Conservation (phyloP, 1,139 yeast genomes). For the Insectozyma bohioensis region DNA sequence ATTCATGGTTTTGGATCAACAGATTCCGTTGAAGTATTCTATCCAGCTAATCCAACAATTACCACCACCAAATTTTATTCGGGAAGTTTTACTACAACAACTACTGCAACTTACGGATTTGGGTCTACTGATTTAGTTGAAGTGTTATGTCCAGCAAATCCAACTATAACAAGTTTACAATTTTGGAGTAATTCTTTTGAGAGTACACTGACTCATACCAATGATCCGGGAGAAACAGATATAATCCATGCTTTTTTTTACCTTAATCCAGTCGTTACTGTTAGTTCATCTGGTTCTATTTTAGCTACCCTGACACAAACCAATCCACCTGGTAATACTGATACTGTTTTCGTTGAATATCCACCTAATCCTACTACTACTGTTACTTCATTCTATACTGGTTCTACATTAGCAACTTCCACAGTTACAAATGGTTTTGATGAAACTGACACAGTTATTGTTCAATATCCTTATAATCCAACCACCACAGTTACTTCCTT, state of each 20-base stretch:
- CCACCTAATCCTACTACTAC: conserved; percentile 17
- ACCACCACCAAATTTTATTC: conserved; percentile 8
- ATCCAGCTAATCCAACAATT: conserved; percentile 17
- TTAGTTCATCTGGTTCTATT: conserved; percentile 9
- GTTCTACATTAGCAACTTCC: conserved; percentile 7
- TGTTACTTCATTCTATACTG: conserved; percentile 13
- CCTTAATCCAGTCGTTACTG: conserved; percentile 13
- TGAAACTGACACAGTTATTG: conserved; percentile 13
- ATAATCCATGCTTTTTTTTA: conserved; percentile 19
- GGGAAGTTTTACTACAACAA: conserved; percentile 14
- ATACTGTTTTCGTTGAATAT: conserved; percentile 19
- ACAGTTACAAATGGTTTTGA: conserved; percentile 10
- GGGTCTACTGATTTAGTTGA: conserved; percentile 18
- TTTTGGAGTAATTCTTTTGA: conserved; percentile 9
- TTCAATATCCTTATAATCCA: conserved; percentile 16
- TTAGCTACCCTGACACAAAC: conserved; percentile 9
- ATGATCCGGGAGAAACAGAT: conserved; percentile 15
- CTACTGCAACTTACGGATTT: conserved; percentile 14
- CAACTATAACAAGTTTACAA: conserved; percentile 15
- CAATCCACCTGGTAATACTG: conserved; percentile 14
- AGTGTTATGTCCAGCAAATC: conserved; percentile 18
- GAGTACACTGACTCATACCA: conserved; percentile 11
- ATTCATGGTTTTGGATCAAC: conserved; percentile 14
- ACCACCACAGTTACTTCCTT: conserved; percentile 10
- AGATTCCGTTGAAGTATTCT: conserved; percentile 18